Evolutionary conservation across 768 basidiomycete species (phyloP).

Genomic region (Termitomyces heimii): DNA sequence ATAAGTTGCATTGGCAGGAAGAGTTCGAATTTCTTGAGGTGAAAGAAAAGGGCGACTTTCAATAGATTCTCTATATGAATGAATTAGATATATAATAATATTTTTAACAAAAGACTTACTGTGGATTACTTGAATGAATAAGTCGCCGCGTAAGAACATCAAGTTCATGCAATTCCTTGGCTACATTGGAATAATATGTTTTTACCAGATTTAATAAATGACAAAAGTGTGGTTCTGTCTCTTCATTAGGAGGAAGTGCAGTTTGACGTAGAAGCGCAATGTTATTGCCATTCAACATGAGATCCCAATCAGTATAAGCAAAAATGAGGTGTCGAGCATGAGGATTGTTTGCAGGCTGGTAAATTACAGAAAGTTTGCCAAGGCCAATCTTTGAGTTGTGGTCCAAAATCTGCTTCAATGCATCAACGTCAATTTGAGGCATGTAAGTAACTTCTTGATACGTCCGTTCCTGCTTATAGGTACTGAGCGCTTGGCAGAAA

Average conservation of each 20-base stretch:
- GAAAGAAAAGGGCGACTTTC: not conserved
- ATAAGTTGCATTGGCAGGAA: not conserved
- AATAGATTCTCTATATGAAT: not conserved
- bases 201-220: not conserved
- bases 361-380: not conserved
- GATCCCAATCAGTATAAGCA: not conserved
- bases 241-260: not conserved
- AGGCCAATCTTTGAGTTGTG: not conserved
- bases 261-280: not conserved
- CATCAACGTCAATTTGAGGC: not conserved
- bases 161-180: not conserved
- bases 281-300: not conserved
- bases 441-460: not conserved
- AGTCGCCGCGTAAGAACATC: not conserved
- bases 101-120: not conserved
- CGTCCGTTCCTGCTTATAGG: not conserved
- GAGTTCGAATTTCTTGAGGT: not conserved
- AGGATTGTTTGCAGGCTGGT: not conserved
- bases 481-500: not conserved
- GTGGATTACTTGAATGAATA: not conserved
- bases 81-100: no score
- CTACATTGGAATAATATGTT: not conserved
- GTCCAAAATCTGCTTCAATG: not conserved
- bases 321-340: not conserved
- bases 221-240: not conserved